These are phyloP conservation scores for Amanita rubescens DNA, from an alignment of 768 basidiomycete species.

Conservation along the genomic window DNA sequence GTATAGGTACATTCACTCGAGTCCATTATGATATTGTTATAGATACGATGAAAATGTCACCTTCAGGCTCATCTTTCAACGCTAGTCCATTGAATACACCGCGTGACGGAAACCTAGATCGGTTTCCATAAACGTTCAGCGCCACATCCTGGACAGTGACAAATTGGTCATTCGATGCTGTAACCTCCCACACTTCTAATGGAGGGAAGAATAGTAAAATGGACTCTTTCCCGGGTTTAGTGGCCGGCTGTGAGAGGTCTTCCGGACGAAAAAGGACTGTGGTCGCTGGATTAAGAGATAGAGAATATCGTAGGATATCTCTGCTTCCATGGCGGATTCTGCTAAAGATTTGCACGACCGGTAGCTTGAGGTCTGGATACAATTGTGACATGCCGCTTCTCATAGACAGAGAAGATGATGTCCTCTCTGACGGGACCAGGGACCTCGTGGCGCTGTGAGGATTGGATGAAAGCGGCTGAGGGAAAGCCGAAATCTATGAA, in stretches of 20 bases:
- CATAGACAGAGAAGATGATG: too few relatives aligned
- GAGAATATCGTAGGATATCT: not conserved
- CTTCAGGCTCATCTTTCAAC: not conserved
- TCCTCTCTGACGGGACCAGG: too few relatives aligned
- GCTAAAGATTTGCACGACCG: not conserved
- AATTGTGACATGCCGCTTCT: not conserved
- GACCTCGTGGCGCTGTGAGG: too few relatives aligned
- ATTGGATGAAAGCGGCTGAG: too few relatives aligned
- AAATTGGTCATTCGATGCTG: not conserved
- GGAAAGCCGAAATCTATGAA: too few relatives aligned
- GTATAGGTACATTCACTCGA: not conserved
- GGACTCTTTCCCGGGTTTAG: not conserved
- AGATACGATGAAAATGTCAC: not conserved
- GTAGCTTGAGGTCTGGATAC: not conserved
- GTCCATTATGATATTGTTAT: too few relatives aligned
- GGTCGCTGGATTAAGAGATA: not conserved
- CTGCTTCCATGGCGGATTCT: not conserved
- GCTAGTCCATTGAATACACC: not conserved
- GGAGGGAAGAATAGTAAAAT: not conserved
- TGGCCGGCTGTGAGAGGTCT: not conserved
- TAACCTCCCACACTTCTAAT: not conserved
- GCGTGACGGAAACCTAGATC: not conserved
- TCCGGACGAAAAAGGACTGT: not conserved
- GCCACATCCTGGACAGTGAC: not conserved
- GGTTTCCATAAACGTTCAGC: not conserved